These are phyloP conservation scores for Phialophora macrospora DNA, from an alignment of 2,329 filamentous ascomycete species.

Conservation along the genomic window DNA sequence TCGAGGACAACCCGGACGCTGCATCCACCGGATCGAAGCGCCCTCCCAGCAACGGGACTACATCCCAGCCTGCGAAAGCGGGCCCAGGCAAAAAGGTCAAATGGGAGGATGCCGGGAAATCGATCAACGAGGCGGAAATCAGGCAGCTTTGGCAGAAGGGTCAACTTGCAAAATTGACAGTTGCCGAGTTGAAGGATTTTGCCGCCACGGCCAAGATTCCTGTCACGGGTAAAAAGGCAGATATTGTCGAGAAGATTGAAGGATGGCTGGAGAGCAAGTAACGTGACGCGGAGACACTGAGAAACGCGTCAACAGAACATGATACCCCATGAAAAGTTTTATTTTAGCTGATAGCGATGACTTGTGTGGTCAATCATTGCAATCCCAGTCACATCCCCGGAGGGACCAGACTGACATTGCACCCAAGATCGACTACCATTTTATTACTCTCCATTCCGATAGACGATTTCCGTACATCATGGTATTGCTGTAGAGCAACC, in stretches of 20 bases:
- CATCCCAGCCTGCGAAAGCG: constrained; percentile 17
- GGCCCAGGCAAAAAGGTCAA: constrained; percentile 57
- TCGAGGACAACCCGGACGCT: constrained; percentile 47
- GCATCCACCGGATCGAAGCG: constrained; percentile 57
- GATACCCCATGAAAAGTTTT: constrained; percentile 1
- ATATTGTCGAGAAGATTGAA: constrained; percentile 57
- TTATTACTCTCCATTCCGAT: constrained; percentile 40
- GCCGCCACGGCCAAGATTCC: constrained; percentile 51
- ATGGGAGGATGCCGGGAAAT: constrained; percentile 41
- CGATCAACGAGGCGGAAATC: constrained; percentile 46
- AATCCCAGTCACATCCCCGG: constrained; percentile 37
- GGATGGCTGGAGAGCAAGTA: constrained; percentile 54
- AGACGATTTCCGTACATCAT: constrained; percentile 43
- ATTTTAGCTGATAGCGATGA: neutral
- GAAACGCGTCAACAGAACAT: neutral
- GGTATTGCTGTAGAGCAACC: constrained; percentile 35
- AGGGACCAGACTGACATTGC: constrained; percentile 39
- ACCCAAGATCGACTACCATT: constrained; percentile 41
- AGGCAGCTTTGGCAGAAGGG: constrained; percentile 50
- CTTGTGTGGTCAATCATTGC: constrained; percentile 41
- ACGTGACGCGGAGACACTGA: constrained; percentile 12
- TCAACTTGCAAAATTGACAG: constrained; percentile 54
- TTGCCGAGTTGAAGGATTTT: constrained; percentile 55
- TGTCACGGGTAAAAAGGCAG: constrained; percentile 55
- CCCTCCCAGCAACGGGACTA: constrained; percentile 31